Conservation (phyloP, 495 filamentous ascomycete genomes). For the Lepidopterella palustris region DNA sequence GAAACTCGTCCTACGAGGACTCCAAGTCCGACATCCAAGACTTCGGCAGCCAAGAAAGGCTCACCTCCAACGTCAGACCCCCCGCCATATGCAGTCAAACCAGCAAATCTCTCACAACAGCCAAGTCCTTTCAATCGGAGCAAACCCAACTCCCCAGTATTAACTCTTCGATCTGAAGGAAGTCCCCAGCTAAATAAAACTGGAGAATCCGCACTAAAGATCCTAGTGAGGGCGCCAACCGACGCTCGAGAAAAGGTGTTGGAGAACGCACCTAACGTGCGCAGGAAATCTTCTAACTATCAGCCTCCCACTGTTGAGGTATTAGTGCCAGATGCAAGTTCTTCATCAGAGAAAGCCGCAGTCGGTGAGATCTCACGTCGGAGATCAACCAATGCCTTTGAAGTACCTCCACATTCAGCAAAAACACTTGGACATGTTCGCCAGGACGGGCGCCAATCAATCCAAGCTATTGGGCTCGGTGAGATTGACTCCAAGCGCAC, state of each 20-base stretch:
- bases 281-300: neutral
- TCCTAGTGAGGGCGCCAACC: slow-evolving; percentile 1
- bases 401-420: slow-evolving; percentile 1
- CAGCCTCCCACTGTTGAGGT: neutral
- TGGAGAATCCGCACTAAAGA: neutral
- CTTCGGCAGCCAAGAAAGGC: neutral
- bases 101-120: slow-evolving; percentile 7
- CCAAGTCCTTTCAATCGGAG: slow-evolving; percentile 16
- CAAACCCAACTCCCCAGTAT: neutral
- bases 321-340: neutral
- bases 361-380: neutral
- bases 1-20: neutral
- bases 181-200: neutral
- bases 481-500: neutral
- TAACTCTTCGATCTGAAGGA: neutral
- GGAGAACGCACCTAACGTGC: neutral
- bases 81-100: slow-evolving; percentile 11
- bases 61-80: slow-evolving; percentile 13
- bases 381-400: slow-evolving; percentile 8
- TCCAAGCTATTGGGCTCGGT: neutral
- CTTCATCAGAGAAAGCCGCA: neutral
- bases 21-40: neutral
- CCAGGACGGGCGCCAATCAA: neutral
- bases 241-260: slow-evolving; percentile 1
- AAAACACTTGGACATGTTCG: neutral